These are phyloP conservation scores for Ceratobasidium sp. DNA, from an alignment of 1,284 basidiomycete species.

Conservation along the genomic window DNA sequence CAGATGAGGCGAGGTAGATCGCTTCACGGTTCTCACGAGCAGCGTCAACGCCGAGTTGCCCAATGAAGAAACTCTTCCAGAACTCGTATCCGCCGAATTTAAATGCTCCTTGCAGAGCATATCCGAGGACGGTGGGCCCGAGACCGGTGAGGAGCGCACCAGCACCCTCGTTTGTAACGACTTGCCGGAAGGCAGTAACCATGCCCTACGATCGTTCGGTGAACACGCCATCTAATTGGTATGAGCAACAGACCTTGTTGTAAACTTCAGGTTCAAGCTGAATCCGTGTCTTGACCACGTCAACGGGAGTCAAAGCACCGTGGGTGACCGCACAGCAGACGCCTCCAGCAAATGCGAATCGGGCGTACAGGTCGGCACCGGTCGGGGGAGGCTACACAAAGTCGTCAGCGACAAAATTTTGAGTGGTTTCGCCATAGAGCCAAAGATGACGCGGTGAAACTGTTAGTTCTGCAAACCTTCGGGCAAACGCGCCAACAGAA, in stretches of 20 bases:
- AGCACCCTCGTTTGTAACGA: slow-evolving; percentile 82
- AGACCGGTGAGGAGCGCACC: slow-evolving; percentile 93
- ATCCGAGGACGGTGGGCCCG: slow-evolving; percentile 89
- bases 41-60: slow-evolving; percentile 83
- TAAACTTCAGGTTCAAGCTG: slow-evolving; percentile 73
- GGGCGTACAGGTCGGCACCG: slow-evolving; percentile 57
- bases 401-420: background rate
- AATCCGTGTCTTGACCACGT: slow-evolving; percentile 98
- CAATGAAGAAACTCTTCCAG: slow-evolving; percentile 93
- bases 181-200: slow-evolving; percentile 70
- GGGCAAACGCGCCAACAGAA: background rate
- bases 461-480: background rate
- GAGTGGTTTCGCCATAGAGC: background rate
- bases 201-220: slow-evolving; percentile 62
- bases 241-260: slow-evolving; percentile 57
- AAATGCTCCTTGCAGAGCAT: slow-evolving; percentile 95
- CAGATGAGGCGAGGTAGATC: slow-evolving; percentile 94
- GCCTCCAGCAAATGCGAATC: slow-evolving; percentile 78
- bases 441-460: background rate
- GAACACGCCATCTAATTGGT: slow-evolving; percentile 7
- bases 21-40: slow-evolving; percentile 86
- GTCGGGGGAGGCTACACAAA: slow-evolving; percentile 47
- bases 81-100: slow-evolving; percentile 96
- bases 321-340: slow-evolving; percentile 94
- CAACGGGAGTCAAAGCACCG: slow-evolving; percentile 90